Evolutionary conservation across 73 alveolate species (phyloP).

Genomic region (Durusdinium trenchii): DNA sequence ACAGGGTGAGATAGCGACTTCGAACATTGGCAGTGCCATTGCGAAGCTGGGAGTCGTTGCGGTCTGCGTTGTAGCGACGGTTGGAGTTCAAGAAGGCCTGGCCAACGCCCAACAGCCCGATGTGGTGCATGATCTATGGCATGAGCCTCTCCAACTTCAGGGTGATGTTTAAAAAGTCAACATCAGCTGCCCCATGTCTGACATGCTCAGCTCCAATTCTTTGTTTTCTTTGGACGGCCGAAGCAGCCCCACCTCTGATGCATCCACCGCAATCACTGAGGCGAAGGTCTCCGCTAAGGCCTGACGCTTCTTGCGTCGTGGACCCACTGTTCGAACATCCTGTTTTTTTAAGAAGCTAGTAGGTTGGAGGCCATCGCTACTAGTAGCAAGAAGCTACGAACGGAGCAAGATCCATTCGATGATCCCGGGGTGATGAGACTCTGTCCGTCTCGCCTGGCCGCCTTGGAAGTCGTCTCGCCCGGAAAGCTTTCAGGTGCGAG

Average conservation of each 20-base stretch:
- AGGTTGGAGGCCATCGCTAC: no score
- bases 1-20: background rate
- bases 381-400: no score
- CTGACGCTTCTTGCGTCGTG: conserved; percentile 14
- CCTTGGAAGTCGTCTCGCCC: no score
- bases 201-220: no score
- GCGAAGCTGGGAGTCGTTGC: background rate
- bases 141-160: no score
- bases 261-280: conserved; percentile 67
- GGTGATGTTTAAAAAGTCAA: no score
- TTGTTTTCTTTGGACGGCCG: background rate
- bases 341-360: no score
- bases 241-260: conserved; percentile 24
- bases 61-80: conserved; percentile 55
- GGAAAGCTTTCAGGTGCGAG: no score
- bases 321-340: no score
- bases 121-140: background rate
- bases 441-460: no score
- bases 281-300: conserved; percentile 44
- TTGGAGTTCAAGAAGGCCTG: conserved; percentile 45
- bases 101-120: background rate
- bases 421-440: no score
- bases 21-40: background rate
- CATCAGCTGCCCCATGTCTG: background rate
- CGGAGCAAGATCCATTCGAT: no score